A percentile compares a stretch with the other conserved stretches of the same genome.
These are phyloP conservation scores for Polychytrium aggregatum DNA, from an alignment of 192 early-diverging fungal genomes.

Conservation along the genomic window DNA sequence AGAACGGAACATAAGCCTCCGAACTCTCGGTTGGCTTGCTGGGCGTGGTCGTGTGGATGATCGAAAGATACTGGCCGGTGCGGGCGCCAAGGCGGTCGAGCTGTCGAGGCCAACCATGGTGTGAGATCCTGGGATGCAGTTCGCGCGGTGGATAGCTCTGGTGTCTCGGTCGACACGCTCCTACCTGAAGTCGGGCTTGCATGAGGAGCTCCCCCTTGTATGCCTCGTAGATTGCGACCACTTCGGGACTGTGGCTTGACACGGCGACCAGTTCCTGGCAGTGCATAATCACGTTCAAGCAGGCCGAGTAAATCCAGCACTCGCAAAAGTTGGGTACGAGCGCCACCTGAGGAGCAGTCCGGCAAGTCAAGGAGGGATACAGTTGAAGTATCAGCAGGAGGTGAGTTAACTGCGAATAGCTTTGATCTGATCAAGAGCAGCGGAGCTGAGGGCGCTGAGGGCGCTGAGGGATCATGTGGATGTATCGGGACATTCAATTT, in stretches of 20 bases:
- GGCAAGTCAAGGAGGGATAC: too few relatives aligned
- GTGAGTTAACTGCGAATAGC: too few relatives aligned
- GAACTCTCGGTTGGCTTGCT: not conserved
- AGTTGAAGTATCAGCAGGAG: too few relatives aligned
- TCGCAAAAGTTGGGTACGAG: constrained; percentile 51
- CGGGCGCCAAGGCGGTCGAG: constrained; percentile 63
- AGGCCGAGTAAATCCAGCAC: constrained; percentile 72
- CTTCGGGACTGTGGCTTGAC: constrained; percentile 22
- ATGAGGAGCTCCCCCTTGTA: constrained; percentile 66
- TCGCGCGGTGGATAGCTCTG: not conserved
- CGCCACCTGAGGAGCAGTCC: constrained; percentile 39
- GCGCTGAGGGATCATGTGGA: too few relatives aligned
- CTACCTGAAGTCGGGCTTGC: constrained; percentile 65
- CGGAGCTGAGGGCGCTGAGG: too few relatives aligned
- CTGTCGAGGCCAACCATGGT: constrained; percentile 19
- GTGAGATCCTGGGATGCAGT: constrained; percentile 1
- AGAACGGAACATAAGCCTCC: constrained; percentile 4
- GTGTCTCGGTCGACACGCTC: not conserved
- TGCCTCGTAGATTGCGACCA: constrained; percentile 50
- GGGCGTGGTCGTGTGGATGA: constrained; percentile 15
- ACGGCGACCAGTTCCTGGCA: constrained; percentile 63
- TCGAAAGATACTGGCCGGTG: constrained; percentile 36
- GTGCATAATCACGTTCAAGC: constrained; percentile 62
- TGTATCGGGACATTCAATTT: too few relatives aligned
- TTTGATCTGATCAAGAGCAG: too few relatives aligned